phyloP scores from a whole-genome alignment of 495 filamentous ascomycete species.

The Penicillium ucsense region DNA sequence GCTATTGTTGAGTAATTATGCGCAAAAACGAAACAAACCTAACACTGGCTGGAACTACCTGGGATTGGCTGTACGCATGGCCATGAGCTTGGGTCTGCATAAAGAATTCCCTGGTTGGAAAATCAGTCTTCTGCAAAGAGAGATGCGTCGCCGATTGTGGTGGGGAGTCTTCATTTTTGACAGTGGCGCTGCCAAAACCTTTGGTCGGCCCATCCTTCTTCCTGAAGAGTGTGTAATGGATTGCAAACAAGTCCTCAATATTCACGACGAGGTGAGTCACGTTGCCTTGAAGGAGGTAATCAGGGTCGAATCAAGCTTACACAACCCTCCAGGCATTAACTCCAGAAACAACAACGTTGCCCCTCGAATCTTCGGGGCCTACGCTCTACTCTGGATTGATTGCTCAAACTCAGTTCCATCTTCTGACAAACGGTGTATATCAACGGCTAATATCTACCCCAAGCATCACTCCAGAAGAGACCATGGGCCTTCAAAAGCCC shows the following conservation, averaged over 20 bases:
- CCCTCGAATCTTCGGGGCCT: conserved; percentile 31
- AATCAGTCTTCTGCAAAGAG: conserved; percentile 40
- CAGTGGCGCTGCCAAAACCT: conserved; percentile 38
- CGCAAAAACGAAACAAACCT: conserved; percentile 46
- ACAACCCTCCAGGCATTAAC: conserved; percentile 23
- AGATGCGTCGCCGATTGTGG: conserved; percentile 37
- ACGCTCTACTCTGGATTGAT: conserved; percentile 42
- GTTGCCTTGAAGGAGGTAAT: not conserved
- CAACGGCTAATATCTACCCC: conserved; percentile 43
- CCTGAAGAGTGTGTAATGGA: conserved; percentile 41
- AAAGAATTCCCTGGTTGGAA: conserved; percentile 48
- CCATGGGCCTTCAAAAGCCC: conserved; percentile 33
- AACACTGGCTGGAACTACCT: conserved; percentile 49
- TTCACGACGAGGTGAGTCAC: conserved; percentile 32
- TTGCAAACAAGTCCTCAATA: conserved; percentile 38
- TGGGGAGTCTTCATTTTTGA: conserved; percentile 43
- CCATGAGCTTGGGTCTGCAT: conserved; percentile 45
- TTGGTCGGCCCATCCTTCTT: conserved; percentile 37
- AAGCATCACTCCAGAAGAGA: conserved; percentile 37
- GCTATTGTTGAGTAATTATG: conserved; percentile 42
- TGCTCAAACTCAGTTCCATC: conserved; percentile 39
- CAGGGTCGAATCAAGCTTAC: not conserved
- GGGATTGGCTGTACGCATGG: conserved; percentile 41
- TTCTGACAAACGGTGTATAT: conserved; percentile 41
- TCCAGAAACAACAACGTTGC: conserved; percentile 30